A percentile compares a stretch with the other conserved stretches of the same genome.
These are phyloP conservation scores for Pythium dissimile DNA, from an alignment of 352 stramenopile genomes.

Conservation along the genomic window DNA sequence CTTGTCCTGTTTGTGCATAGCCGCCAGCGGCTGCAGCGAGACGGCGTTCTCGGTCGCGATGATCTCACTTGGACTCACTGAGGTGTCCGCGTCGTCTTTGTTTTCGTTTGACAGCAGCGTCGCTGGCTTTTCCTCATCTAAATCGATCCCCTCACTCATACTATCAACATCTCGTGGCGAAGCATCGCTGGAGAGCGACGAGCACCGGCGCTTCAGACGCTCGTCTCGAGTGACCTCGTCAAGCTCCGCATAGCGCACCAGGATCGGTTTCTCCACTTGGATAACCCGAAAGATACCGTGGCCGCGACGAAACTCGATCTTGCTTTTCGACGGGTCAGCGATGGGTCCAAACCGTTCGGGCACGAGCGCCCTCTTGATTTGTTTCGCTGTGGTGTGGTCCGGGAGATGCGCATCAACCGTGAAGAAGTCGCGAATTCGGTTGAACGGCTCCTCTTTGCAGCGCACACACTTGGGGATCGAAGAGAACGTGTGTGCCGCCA, in stretches of 20 bases:
- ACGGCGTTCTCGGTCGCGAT: slow-evolving; percentile 9
- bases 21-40: slow-evolving; percentile 4
- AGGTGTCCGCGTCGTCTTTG: not conserved
- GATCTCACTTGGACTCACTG: not conserved
- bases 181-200: not conserved
- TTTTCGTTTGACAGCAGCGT: not conserved
- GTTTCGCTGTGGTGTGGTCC: slow-evolving; percentile 20
- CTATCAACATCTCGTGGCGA: not conserved
- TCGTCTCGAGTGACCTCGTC: slow-evolving; percentile 10
- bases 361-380: slow-evolving; percentile 31
- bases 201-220: slow-evolving; percentile 19
- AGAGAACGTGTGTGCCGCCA: slow-evolving; percentile 73
- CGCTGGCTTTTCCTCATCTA: slow-evolving; percentile 16
- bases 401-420: slow-evolving; percentile 27
- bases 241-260: slow-evolving; percentile 39
- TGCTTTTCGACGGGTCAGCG: slow-evolving; percentile 66
- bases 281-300: slow-evolving; percentile 56
- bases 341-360: slow-evolving; percentile 58
- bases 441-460: slow-evolving; percentile 57
- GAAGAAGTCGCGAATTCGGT: slow-evolving; percentile 68
- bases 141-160: not conserved
- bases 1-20: slow-evolving; percentile 9
- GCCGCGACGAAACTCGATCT: slow-evolving; percentile 69
- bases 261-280: slow-evolving; percentile 62
- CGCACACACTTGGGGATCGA: slow-evolving; percentile 64